Conservation (phyloP, 2,329 filamentous ascomycete species). For the Colletotrichum incanum region DNA sequence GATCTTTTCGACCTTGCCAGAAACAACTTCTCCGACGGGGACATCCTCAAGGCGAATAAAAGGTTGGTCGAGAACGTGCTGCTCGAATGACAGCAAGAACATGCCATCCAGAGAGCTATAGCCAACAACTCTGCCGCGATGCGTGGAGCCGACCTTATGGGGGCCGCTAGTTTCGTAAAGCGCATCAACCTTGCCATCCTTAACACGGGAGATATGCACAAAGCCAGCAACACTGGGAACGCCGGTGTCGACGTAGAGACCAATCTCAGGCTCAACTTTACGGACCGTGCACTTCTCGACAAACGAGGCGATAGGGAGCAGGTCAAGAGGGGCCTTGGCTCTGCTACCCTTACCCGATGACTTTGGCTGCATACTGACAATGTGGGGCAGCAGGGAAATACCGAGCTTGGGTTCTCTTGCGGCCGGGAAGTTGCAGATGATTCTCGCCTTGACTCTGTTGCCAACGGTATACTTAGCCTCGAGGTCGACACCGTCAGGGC, state of each 20-base stretch:
- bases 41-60: constrained; percentile 96
- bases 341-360: constrained; percentile 58
- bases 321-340: constrained; percentile 66
- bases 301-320: constrained; percentile 80
- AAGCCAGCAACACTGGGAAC: constrained; percentile 81
- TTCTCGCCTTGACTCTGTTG: constrained; percentile 85
- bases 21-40: constrained; percentile 83
- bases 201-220: constrained; percentile 93
- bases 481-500: constrained; percentile 78
- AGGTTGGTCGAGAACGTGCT: constrained; percentile 85
- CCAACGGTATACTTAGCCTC: constrained; percentile 86
- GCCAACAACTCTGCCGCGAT: constrained; percentile 86
- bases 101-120: constrained; percentile 91
- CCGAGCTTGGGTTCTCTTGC: constrained; percentile 87
- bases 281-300: constrained; percentile 85
- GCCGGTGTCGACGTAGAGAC: constrained; percentile 83
- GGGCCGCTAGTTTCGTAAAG: constrained; percentile 83
- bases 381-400: constrained; percentile 89
- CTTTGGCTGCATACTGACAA: constrained; percentile 75
- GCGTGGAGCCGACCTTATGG: constrained; percentile 83
- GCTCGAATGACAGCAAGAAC: constrained; percentile 88
- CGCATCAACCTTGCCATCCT: constrained; percentile 90
- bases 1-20: constrained; percentile 88
- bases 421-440: constrained; percentile 89
- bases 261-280: constrained; percentile 84